Evolutionary conservation across 495 filamentous ascomycete genomes (phyloP).

Genomic region (Penicillium coffeae): DNA sequence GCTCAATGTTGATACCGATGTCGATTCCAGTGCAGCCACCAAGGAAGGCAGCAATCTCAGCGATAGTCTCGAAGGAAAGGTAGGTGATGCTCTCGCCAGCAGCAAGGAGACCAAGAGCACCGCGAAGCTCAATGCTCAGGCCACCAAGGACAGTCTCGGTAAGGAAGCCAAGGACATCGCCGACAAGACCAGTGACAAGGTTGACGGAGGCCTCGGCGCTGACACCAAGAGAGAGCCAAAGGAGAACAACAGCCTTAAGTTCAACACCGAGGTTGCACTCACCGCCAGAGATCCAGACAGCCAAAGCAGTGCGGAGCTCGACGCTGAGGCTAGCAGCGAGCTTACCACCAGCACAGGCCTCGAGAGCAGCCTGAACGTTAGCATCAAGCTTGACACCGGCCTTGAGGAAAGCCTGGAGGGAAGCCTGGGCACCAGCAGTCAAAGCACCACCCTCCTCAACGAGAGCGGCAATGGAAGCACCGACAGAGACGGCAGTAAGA

Average conservation of each 20-base stretch:
- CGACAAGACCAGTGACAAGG: slow-evolving; percentile 25
- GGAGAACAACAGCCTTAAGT: slow-evolving; percentile 39
- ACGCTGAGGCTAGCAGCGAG: slow-evolving; percentile 27
- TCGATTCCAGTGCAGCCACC: slow-evolving; percentile 28
- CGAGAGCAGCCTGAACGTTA: slow-evolving; percentile 27
- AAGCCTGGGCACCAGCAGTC: slow-evolving; percentile 27
- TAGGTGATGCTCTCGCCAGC: slow-evolving; percentile 33
- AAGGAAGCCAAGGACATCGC: slow-evolving; percentile 30
- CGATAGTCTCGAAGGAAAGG: slow-evolving; percentile 33
- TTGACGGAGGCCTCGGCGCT: slow-evolving; percentile 26
- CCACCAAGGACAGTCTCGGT: slow-evolving; percentile 21
- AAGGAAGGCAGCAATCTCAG: slow-evolving; percentile 41
- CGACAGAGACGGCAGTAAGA: slow-evolving; percentile 33
- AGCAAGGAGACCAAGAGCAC: slow-evolving; percentile 31
- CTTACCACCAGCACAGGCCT: slow-evolving; percentile 30
- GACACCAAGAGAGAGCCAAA: slow-evolving; percentile 40
- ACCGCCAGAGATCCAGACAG: slow-evolving; percentile 37
- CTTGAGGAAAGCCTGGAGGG: slow-evolving; percentile 36
- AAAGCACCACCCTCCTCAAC: slow-evolving; percentile 32
- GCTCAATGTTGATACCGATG: slow-evolving; percentile 29
- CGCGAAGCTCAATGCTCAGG: slow-evolving; percentile 34
- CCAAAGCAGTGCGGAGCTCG: slow-evolving; percentile 32
- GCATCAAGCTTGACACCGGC: slow-evolving; percentile 28
- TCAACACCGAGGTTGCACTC: slow-evolving; percentile 37
- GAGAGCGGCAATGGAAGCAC: slow-evolving; percentile 30